phyloP scores from a whole-genome alignment of 2,329 filamentous ascomycete species.

The Diaporthe longicolla region DNA sequence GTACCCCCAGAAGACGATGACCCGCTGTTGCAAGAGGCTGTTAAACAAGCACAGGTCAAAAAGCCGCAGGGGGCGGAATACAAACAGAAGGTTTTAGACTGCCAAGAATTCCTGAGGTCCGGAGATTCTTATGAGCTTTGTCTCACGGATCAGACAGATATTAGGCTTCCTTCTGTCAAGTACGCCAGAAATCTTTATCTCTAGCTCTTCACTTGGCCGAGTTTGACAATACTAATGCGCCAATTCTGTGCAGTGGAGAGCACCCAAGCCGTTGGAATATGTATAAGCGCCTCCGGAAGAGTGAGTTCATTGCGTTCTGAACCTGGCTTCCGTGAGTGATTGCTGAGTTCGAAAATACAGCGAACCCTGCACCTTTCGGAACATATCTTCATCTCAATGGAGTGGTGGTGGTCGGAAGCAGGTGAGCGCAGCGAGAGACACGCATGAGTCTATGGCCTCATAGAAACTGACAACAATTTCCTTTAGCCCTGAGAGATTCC shows the following conservation, averaged over 20 bases:
- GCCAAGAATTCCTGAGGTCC: constrained; percentile 7
- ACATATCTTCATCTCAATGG: not conserved
- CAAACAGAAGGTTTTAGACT: constrained; percentile 3
- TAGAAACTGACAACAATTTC: not conserved
- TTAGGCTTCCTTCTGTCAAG: not conserved
- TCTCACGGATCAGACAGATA: constrained; percentile 10
- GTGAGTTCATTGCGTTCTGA: not conserved
- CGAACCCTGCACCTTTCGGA: constrained; percentile 1
- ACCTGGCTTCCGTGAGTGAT: too few species aligned
- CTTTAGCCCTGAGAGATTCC: not conserved
- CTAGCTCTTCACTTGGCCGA: not conserved
- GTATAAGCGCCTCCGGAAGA: not conserved
- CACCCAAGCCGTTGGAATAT: not conserved
- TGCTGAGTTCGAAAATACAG: not conserved
- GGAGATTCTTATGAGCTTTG: constrained; percentile 10
- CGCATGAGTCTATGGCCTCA: not conserved
- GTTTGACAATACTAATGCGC: not conserved
- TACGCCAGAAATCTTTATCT: not conserved
- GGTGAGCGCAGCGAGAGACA: not conserved
- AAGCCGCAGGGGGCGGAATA: not conserved
- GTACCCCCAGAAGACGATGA: not conserved
- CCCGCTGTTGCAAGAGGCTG: not conserved
- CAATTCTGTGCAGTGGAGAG: not conserved
- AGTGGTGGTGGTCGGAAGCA: constrained; percentile 6
- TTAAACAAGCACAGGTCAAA: not conserved